Conservation (phyloP, 768 basidiomycete genomes). For the Boletus rubroflammeus region DNA sequence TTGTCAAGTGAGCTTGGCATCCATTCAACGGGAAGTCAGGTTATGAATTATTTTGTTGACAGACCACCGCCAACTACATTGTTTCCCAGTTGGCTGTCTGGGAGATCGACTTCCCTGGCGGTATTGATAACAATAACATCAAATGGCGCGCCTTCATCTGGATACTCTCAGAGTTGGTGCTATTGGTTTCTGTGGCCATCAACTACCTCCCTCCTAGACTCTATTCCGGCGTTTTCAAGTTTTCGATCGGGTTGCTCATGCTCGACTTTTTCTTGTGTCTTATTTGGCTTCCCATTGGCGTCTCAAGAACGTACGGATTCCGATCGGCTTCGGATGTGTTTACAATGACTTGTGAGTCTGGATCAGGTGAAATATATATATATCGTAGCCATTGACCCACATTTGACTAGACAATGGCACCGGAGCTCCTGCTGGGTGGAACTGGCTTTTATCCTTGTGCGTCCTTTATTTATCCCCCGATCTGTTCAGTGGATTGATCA, state of each 20-base stretch:
- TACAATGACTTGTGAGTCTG: slow-evolving; percentile 66
- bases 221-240: slow-evolving; percentile 76
- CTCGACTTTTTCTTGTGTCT: slow-evolving; percentile 84
- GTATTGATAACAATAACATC: slow-evolving; percentile 61
- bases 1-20: slow-evolving; percentile 58
- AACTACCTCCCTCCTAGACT: slow-evolving; percentile 79
- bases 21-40: neutral
- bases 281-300: slow-evolving; percentile 92
- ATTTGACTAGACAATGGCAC: slow-evolving; percentile 73
- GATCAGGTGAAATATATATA: slow-evolving; percentile 20
- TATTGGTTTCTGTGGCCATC: slow-evolving; percentile 70
- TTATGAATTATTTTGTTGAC: slow-evolving; percentile 1
- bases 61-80: slow-evolving; percentile 89
- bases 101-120: slow-evolving; percentile 81
- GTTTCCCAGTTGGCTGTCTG: slow-evolving; percentile 81
- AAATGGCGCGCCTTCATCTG: slow-evolving; percentile 87
- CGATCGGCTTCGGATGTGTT: slow-evolving; percentile 81
- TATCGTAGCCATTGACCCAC: neutral
- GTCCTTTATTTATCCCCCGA: slow-evolving; percentile 17
- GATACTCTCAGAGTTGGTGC: slow-evolving; percentile 71
- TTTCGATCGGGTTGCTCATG: slow-evolving; percentile 71
- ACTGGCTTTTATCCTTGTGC: slow-evolving; percentile 86
- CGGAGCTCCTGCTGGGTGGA: slow-evolving; percentile 83
- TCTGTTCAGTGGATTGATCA: neutral
- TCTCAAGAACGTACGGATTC: slow-evolving; percentile 86